Evolutionary conservation across 345 rosid genomes (phyloP), one percentile per base, ranked within the genome.

Genomic region (Draba incana): DNA sequence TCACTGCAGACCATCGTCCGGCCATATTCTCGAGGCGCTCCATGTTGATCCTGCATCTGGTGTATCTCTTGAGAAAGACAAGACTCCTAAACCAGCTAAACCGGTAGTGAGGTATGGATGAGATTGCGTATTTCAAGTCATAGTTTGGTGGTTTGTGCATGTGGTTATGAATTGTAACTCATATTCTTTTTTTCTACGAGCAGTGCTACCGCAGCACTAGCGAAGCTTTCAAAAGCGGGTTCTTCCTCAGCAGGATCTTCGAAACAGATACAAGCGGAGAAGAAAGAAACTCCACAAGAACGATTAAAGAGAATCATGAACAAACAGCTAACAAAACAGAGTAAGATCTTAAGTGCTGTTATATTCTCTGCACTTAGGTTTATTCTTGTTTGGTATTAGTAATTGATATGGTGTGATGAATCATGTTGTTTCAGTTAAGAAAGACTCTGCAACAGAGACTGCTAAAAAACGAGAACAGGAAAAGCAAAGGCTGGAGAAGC

Each of bases 31-130:
- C 58, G 99, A 92, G 83, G 99, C 99, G 35, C 76, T 95, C 74
- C 93, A 94, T 80, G 86, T 91, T 69, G 98, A 94, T 79, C 99
- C 99, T 72, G 99, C 98, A 39, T 85, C 98, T 70, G 98, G 96
- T 78, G 80, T 88, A 41, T 81, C 96, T 33, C 80, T 85, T 62
- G 98, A 89, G 48, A 91, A 86, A 77, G 96, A 89, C 61, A 94
- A 87, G 77, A 68, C 57, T 66, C 15, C 48, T 27, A 84, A 84
- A 78, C 71, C 69, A 16, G 62, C 72, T 55, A 91, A 85, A 79
- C 86, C 87, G 53, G 57, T 69, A 43, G 83, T 66, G 60, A 91
- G 95, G 99, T 91, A 78, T 71, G 31, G 48, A 15, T 23, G 20
- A 50, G 42, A 12, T 27, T 44, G 15, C 51, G 39, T 55, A 11